Base-by-base conservation (phyloP, 2,329 filamentous ascomycete genomes). In the Trematosphaeria pertusa region DNA sequence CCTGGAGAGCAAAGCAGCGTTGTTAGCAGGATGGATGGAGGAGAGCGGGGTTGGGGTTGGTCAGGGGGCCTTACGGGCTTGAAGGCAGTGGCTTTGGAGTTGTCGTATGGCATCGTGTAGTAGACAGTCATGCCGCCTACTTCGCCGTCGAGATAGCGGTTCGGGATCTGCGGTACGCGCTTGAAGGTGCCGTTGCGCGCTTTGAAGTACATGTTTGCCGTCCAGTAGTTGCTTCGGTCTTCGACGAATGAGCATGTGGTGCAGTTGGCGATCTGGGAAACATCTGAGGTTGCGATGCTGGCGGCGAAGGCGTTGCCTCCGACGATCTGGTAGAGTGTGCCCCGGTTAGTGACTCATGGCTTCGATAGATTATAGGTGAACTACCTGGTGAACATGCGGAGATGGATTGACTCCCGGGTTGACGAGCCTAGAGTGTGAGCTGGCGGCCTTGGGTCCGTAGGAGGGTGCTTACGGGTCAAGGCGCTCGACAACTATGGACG, bases 131-230 rank as follows among this genome's bases (percentile, higher is more conserved):
- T 54, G 12, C 53, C 53, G 35, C 40, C 53, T 12, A 22, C 47
- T 43, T 31, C 35, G 4, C 35, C 30, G 14, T 30, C 35, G n/a
- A 56, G 35, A 12, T 15, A 73, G 43, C 50, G 26, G 18, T 58
- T 73, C 46, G 66, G 59, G 54, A 65, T 28, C 60, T 75, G 42
- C 1, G 55, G 52, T 6, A 58, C 54, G 15, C 52, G 39, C 45
- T 58, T 56, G 37, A 49, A 56, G 3, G 52, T 49, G 12, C 55
- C 55, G 34, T 58, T 60, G 19, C 37, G 26, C 12, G 46, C 45
- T 33, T 55, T 54, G 43, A 60, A 60, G 43, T 50, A 60, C 39
- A 60, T 15, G 7, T 49, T 52, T 12, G 57, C 54, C 4, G 57
- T 60, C 57, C 54, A 59, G 45, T 58, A 58, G 37, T 58, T 52